phyloP scores from a whole-genome alignment of 2,329 filamentous ascomycete species.

The Ambrosiella cleistominuta region DNA sequence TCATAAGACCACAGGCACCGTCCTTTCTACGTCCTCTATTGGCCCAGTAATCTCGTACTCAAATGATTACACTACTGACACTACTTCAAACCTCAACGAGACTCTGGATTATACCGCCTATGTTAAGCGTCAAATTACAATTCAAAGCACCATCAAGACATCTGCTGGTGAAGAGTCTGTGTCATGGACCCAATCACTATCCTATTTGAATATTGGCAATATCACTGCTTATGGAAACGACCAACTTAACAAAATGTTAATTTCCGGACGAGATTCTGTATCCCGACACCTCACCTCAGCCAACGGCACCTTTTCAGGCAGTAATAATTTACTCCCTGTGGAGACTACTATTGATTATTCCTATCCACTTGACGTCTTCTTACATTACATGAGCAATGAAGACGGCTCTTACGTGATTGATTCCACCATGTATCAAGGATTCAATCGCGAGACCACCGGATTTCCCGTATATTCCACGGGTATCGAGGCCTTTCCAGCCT shows the following conservation, averaged over 20 bases:
- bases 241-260: constrained; percentile 27
- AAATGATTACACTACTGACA: constrained; percentile 17
- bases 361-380: constrained; percentile 29
- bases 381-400: constrained; percentile 5
- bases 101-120: constrained; percentile 40
- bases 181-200: constrained; percentile 41
- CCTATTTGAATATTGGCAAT: constrained; percentile 34
- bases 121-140: constrained; percentile 35
- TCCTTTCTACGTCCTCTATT: constrained; percentile 9
- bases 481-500: constrained; percentile 30
- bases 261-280: constrained; percentile 27
- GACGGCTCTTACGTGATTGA: constrained; percentile 16
- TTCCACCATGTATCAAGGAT: constrained; percentile 24
- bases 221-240: constrained; percentile 21
- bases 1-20: constrained; percentile 33
- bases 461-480: constrained; percentile 36
- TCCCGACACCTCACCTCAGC: constrained; percentile 14
- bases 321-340: background rate
- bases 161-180: constrained; percentile 17
- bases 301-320: background rate
- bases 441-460: constrained; percentile 23
- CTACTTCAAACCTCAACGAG: constrained; percentile 36
- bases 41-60: constrained; percentile 18
- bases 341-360: constrained; percentile 19
- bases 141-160: constrained; percentile 27